phyloP scores from a whole-genome alignment of 345 rosid species.

The Populus davidiana region DNA sequence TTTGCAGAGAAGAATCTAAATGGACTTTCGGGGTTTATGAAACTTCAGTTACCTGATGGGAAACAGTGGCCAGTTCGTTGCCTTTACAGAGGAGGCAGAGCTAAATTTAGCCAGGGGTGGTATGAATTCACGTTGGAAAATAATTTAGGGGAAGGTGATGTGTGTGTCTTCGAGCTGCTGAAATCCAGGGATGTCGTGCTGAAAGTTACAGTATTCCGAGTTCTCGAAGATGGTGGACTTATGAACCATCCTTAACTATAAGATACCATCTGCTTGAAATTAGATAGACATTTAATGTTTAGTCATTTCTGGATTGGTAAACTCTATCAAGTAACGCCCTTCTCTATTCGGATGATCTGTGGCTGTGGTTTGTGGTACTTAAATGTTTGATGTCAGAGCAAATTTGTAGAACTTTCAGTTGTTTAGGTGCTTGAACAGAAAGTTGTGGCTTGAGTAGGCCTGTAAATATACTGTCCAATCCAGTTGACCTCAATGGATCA shows the following conservation, averaged over 20 bases:
- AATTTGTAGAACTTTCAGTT: slow-evolving; percentile 21
- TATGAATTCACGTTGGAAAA: slow-evolving; percentile 84
- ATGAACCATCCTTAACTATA: slow-evolving; percentile 19
- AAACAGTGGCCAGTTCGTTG: slow-evolving; percentile 91
- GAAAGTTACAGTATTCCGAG: slow-evolving; percentile 73
- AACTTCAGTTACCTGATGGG: slow-evolving; percentile 69
- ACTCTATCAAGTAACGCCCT: slow-evolving; percentile 10
- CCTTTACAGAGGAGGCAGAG: slow-evolving; percentile 78
- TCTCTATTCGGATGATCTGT: slow-evolving; percentile 11
- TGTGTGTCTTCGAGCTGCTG: slow-evolving; percentile 74
- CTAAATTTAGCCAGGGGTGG: slow-evolving; percentile 88
- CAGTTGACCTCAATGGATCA: slow-evolving; percentile 20
- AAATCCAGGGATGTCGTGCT: slow-evolving; percentile 68
- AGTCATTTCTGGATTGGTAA: slow-evolving; percentile 20
- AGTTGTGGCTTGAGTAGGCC: slow-evolving; percentile 36
- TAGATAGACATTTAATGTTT: slow-evolving; percentile 13
- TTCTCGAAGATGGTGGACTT: slow-evolving; percentile 29
- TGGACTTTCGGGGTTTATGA: slow-evolving; percentile 80
- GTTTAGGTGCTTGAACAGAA: slow-evolving; percentile 23
- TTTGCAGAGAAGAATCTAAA: slow-evolving; percentile 79
- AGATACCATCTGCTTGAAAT: slow-evolving; percentile 14
- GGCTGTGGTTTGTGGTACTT: slow-evolving; percentile 18
- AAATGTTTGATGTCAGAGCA: slow-evolving; percentile 25
- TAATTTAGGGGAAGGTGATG: slow-evolving; percentile 84
- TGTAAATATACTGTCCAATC: slow-evolving; percentile 43